phyloP scores from a whole-genome alignment of 1,139 yeast species.

The Hemisphaericaspora subhashii region DNA sequence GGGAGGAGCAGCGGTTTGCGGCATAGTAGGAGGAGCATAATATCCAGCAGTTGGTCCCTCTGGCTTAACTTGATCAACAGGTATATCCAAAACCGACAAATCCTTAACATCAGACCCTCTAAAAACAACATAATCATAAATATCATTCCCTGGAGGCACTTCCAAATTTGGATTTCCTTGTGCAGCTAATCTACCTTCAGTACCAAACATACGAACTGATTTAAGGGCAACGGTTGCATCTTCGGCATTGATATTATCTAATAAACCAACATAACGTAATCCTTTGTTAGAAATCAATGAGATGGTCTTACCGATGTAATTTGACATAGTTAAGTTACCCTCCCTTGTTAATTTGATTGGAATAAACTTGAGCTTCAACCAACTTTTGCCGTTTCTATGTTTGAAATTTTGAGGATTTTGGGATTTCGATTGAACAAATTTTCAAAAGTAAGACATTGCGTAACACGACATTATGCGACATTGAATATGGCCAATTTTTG shows the following conservation, averaged over 20 bases:
- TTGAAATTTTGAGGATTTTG: too few relatives aligned
- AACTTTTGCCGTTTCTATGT: too few relatives aligned
- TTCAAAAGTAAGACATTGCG: too few relatives aligned
- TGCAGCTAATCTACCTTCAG: slow-evolving; percentile 78
- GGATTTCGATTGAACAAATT: too few relatives aligned
- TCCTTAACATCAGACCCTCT: slow-evolving; percentile 94
- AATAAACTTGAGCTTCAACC: too few relatives aligned
- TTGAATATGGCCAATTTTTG: too few relatives aligned
- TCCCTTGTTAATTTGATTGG: neutral
- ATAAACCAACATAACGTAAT: slow-evolving; percentile 82
- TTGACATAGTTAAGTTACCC: slow-evolving; percentile 54
- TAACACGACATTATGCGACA: too few relatives aligned
- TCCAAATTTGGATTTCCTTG: slow-evolving; percentile 66
- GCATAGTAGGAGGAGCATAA: slow-evolving; percentile 28
- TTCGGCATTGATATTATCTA: slow-evolving; percentile 86
- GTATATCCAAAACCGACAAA: slow-evolving; percentile 74
- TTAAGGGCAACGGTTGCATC: slow-evolving; percentile 87
- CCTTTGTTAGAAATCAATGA: slow-evolving; percentile 87
- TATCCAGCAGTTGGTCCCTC: slow-evolving; percentile 19
- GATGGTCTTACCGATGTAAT: slow-evolving; percentile 89
- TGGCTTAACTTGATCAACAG: slow-evolving; percentile 54
- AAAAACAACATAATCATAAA: slow-evolving; percentile 80
- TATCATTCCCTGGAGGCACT: slow-evolving; percentile 70
- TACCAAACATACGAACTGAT: slow-evolving; percentile 83
- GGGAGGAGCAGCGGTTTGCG: slow-evolving; percentile 12